Evolutionary conservation across 345 rosid genomes (phyloP), one percentile per base, ranked within the genome.

Genomic region (Salix exigua): DNA sequence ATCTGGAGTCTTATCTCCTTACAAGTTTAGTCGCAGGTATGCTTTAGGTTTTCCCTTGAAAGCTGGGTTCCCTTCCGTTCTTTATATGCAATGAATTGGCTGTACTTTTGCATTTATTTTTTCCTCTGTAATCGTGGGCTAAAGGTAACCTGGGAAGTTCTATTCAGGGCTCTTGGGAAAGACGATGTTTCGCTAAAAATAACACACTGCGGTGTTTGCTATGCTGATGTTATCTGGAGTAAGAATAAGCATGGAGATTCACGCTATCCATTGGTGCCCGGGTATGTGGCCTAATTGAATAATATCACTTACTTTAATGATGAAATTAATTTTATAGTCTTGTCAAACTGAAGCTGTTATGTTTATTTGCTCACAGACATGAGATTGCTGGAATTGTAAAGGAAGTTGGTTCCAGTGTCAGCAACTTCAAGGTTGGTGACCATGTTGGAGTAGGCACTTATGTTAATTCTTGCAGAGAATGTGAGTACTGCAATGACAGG

Each of bases 161-260:
- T 28, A 26, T 85, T 60, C 85, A 95, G 98, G 91, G 64, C 88
- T 38, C 78, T 89, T 65, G 78, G 86, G 51, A 84, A 44, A 14
- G 91, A 93, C 55, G 99, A 93, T 77, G 86, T 96, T 78, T 91
- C 91, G 6, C 17, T 96, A 60, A 84, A 82, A 9, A 96, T 96
- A 71, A 93, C 97, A 0, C 97, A 96, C 74, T 96, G 97, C 82
- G 98, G 99, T 62, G 80, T 96, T 70, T 96, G 99, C 82, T 89
- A 91, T 82, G 96, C 97, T 74, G 99, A 96, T 85, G 86, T 88
- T 77, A 48, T 80, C 65, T 89, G 96, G 97, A 88, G 92, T 38
- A 83, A 86, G 79, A 96, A 93, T 88, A 61, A 74, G 76, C 83
- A 42, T 50, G 91, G 86, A 26, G 86, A 87, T 77, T 85, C 95